Conservation (phyloP, 2,329 filamentous ascomycete species). For the Diaporthe amygdali region DNA sequence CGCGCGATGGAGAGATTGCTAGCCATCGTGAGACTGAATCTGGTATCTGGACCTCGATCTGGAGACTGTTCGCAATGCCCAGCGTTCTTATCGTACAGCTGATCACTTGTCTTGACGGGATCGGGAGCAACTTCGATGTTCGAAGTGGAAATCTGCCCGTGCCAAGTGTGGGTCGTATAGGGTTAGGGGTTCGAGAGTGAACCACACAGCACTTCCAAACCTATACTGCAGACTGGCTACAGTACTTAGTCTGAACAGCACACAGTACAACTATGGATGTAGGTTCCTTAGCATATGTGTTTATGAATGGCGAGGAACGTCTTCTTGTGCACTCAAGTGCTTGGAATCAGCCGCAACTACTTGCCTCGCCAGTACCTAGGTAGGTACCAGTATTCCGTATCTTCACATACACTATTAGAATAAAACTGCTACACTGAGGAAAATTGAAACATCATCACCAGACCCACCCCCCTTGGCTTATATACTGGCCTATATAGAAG, state of each 20-base stretch:
- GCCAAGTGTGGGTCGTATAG: background rate
- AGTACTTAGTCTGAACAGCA: background rate
- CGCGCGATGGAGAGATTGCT: constrained; percentile 16
- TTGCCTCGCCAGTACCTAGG: too few relatives aligned
- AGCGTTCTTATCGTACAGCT: background rate
- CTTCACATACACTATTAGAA: too few relatives aligned
- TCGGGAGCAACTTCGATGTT: background rate
- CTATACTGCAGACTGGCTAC: background rate
- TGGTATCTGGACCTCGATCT: background rate
- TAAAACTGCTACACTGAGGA: too few relatives aligned
- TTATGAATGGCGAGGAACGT: too few relatives aligned
- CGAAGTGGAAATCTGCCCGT: constrained; percentile 13
- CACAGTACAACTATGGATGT: too few relatives aligned
- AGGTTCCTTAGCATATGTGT: too few relatives aligned
- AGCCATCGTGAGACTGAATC: background rate
- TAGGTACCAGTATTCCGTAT: too few relatives aligned
- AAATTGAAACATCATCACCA: too few relatives aligned
- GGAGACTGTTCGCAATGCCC: background rate
- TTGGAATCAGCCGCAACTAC: too few relatives aligned
- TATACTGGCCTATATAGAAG: too few relatives aligned
- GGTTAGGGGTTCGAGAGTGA: background rate
- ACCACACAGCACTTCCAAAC: background rate
- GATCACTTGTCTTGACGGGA: background rate
- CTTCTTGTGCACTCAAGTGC: too few relatives aligned
- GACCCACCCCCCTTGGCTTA: too few relatives aligned